Conservation (phyloP, 306 rosid genomes). For the Rubus parviflorus region DNA sequence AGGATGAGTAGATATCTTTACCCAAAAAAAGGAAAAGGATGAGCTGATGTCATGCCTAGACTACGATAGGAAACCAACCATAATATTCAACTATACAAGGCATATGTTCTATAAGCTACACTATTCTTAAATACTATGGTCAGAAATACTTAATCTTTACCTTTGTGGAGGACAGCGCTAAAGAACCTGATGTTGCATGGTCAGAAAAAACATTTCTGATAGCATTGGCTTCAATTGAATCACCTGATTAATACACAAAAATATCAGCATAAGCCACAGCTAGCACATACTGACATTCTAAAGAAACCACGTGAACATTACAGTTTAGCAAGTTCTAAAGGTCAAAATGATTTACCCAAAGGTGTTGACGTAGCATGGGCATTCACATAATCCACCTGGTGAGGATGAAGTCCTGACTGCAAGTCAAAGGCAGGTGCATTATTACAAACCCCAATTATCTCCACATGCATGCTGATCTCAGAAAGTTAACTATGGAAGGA, state of each 20-base stretch:
- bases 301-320: conserved; percentile 20
- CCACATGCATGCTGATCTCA: background rate
- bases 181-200: conserved; percentile 57
- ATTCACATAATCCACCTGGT: conserved; percentile 80
- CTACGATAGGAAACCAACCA: background rate
- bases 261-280: conserved; percentile 11
- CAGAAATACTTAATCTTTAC: conserved; percentile 34
- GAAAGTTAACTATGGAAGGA: background rate
- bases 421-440: conserved; percentile 24
- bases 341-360: conserved; percentile 54
- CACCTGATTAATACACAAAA: conserved; percentile 48
- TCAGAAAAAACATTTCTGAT: conserved; percentile 65
- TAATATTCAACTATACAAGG: background rate
- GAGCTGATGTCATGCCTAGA: background rate
- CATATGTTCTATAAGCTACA: background rate
- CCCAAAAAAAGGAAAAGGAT: background rate
- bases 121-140: too few relatives aligned
- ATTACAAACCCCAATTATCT: conserved; percentile 1
- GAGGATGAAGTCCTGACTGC: conserved; percentile 80
- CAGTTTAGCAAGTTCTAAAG: conserved; percentile 24
- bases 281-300: conserved; percentile 9
- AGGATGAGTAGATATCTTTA: too few relatives aligned
- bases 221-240: conserved; percentile 82
- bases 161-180: conserved; percentile 92
- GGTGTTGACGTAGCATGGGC: conserved; percentile 94